Conservation (phyloP, 148 eudicot genomes). For the Hydrangea macrophylla region DNA sequence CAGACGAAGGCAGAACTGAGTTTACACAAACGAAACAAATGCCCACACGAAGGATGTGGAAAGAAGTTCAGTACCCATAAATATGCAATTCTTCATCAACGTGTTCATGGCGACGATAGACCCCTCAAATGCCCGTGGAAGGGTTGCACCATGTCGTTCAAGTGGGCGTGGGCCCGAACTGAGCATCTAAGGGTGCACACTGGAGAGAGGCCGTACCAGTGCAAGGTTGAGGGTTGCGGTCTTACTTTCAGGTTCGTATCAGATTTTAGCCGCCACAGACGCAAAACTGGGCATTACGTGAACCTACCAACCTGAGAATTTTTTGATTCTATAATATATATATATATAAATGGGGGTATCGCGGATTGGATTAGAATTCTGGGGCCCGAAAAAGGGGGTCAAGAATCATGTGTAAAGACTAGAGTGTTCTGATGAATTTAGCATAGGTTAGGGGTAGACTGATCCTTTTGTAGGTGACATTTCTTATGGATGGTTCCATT, state of each 20-base stretch:
- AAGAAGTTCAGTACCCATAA: conserved; percentile 72
- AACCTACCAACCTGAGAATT: conserved; percentile 11
- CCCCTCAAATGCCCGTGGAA: conserved; percentile 72
- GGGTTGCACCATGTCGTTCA: conserved; percentile 72
- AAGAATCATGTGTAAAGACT: conserved; percentile 11
- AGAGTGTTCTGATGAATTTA: not conserved
- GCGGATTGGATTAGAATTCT: not conserved
- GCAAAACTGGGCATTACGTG: conserved; percentile 67
- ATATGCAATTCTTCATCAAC: conserved; percentile 52
- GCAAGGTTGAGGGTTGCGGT: conserved; percentile 73
- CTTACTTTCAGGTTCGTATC: conserved; percentile 83
- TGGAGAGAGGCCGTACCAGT: conserved; percentile 75
- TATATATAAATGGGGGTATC: not conserved
- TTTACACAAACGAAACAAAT: conserved; percentile 53
- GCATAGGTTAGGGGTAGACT: conserved; percentile 6
- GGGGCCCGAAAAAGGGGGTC: conserved; percentile 8
- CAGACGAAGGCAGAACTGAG: conserved; percentile 43
- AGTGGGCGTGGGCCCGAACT: conserved; percentile 85
- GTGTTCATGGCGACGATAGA: conserved; percentile 66
- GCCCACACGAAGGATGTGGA: conserved; percentile 61
- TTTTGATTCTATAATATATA: not conserved
- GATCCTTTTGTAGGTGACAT: conserved; percentile 10
- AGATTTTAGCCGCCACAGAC: conserved; percentile 73
- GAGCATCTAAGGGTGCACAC: conserved; percentile 80
- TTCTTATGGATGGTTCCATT: no score